A percentile compares a stretch with the other conserved stretches of the same genome.
phyloP scores from a whole-genome alignment of 2,329 filamentous ascomycete species.

The Pezicula carpinea region DNA sequence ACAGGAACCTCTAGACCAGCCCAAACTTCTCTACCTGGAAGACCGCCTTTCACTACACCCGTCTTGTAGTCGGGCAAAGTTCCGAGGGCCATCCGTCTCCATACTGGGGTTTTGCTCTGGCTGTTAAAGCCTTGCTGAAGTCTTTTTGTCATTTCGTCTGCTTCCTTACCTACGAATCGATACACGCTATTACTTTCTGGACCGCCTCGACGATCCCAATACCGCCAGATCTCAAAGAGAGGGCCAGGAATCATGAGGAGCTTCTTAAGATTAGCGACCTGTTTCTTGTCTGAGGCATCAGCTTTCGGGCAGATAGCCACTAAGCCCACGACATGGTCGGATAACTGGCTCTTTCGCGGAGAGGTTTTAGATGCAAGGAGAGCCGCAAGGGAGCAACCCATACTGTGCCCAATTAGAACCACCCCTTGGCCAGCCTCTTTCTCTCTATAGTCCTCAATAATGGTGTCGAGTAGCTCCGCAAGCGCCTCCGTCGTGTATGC shows the following conservation, averaged over 20 bases:
- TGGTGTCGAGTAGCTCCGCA: slow-evolving; percentile 65
- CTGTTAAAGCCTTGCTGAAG: slow-evolving; percentile 73
- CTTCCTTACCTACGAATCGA: slow-evolving; percentile 67
- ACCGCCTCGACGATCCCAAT: slow-evolving; percentile 76
- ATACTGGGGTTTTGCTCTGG: slow-evolving; percentile 78
- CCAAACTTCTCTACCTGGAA: slow-evolving; percentile 71
- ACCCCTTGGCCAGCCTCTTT: slow-evolving; percentile 62
- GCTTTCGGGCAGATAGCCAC: slow-evolving; percentile 78
- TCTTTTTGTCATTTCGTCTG: slow-evolving; percentile 60
- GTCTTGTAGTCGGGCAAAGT: slow-evolving; percentile 56
- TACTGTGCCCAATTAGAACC: slow-evolving; percentile 81
- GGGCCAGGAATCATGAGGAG: slow-evolving; percentile 65
- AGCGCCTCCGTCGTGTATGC: slow-evolving; percentile 78
- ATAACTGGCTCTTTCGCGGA: slow-evolving; percentile 46
- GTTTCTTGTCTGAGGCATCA: slow-evolving; percentile 51
- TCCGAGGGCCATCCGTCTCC: slow-evolving; percentile 75
- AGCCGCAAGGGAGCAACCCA: slow-evolving; percentile 78
- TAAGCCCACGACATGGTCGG: slow-evolving; percentile 65
- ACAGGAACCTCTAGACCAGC: slow-evolving; percentile 66
- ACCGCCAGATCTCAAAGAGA: slow-evolving; percentile 72
- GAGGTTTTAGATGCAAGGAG: slow-evolving; percentile 55
- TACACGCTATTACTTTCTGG: slow-evolving; percentile 71
- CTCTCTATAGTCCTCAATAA: slow-evolving; percentile 71
- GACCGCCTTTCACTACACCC: slow-evolving; percentile 51
- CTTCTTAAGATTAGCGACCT: slow-evolving; percentile 46